Evolutionary conservation across 345 rosid genomes (phyloP).

Genomic region (Psidium guajava): DNA sequence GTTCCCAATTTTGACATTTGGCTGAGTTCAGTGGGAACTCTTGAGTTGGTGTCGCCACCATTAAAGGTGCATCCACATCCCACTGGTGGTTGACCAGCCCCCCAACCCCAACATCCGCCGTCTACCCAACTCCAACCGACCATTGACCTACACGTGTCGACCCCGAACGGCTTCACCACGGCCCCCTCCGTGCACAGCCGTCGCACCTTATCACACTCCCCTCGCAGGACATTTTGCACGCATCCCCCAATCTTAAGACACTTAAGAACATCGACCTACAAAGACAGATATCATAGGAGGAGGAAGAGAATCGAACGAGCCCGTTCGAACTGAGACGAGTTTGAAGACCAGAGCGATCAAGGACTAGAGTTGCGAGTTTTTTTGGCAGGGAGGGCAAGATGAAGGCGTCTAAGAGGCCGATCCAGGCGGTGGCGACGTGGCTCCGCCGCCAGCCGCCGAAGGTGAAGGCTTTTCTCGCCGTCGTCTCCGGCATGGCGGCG

Average conservation of each 20-base stretch:
- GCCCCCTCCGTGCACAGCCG: neutral
- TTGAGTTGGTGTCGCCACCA: neutral
- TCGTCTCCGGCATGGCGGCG: slow-evolving; percentile 54
- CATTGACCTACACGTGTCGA: neutral
- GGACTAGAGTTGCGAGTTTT: too few species aligned
- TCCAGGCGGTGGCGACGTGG: slow-evolving; percentile 64
- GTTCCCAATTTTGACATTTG: neutral
- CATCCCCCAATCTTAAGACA: neutral
- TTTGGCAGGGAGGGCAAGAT: neutral
- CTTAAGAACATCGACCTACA: neutral
- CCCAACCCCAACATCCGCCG: neutral
- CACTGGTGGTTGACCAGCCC: neutral
- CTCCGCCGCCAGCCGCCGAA: slow-evolving; percentile 85
- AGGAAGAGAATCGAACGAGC: neutral
- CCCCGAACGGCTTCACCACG: neutral
- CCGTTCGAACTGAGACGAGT: neutral
- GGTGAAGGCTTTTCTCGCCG: slow-evolving; percentile 61
- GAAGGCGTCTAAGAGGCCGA: slow-evolving; percentile 32
- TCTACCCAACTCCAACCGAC: neutral
- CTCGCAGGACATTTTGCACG: neutral
- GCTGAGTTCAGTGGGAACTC: neutral
- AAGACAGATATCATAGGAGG: neutral
- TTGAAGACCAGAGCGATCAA: neutral
- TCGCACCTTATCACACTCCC: neutral
- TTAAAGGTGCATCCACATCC: neutral